Conservation (phyloP, 345 rosid species). For the Dovyalis caffra region DNA sequence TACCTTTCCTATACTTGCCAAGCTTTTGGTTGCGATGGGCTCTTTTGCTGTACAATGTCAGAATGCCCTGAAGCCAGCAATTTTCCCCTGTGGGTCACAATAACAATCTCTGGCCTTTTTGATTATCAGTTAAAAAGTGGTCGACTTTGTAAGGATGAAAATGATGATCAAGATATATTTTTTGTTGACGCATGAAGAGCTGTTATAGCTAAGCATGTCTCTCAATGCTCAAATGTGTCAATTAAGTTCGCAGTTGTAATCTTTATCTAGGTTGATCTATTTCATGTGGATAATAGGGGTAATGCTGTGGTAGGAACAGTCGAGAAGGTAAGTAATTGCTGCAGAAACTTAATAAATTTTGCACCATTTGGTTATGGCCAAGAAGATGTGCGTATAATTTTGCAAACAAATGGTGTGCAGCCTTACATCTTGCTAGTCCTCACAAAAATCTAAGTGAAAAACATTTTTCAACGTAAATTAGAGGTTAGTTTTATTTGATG, state of each 20-base stretch:
- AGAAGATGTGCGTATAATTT: neutral
- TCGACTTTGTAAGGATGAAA: neutral
- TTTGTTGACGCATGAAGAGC: neutral
- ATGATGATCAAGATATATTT: neutral
- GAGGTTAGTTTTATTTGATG: neutral
- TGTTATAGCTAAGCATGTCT: neutral
- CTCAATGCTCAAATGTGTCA: conserved; percentile 1
- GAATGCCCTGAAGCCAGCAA: neutral
- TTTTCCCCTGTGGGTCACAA: conserved; percentile 1
- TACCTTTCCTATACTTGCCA: neutral
- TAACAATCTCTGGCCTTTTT: neutral
- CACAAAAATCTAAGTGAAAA: neutral
- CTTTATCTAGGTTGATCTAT: neutral
- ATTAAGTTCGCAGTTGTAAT: neutral
- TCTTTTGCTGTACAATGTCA: neutral
- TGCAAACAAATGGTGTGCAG: neutral
- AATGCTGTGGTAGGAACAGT: neutral
- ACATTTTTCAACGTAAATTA: neutral
- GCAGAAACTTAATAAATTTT: neutral
- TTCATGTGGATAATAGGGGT: neutral
- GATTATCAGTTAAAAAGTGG: neutral
- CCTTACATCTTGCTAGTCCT: neutral
- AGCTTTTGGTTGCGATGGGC: neutral
- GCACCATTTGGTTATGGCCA: neutral
- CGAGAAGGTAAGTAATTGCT: neutral